phyloP scores from a whole-genome alignment of 164 flowering plant species.

The Magnolia changhungtana region DNA sequence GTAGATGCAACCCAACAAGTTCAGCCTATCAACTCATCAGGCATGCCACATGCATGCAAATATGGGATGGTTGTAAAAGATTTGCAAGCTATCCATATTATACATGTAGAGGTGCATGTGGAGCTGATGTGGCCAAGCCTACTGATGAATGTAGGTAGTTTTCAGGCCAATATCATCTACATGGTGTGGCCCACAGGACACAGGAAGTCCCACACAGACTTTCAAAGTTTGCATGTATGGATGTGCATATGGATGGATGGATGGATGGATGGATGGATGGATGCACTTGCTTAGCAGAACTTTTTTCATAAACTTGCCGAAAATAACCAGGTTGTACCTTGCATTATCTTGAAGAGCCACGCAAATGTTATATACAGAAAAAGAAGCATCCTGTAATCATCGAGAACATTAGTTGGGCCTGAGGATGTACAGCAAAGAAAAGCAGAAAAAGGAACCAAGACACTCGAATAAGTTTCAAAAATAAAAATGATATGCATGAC shows the following conservation, averaged over 20 bases:
- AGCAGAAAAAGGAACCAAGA: neutral
- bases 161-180: neutral
- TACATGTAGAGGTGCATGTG: too few relatives aligned
- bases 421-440: neutral
- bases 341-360: conserved; percentile 4
- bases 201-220: too few relatives aligned
- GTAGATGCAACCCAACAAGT: too few relatives aligned
- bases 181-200: neutral
- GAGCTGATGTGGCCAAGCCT: neutral
- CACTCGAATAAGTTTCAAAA: neutral
- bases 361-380: conserved; percentile 28
- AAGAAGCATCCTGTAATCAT: conserved; percentile 28
- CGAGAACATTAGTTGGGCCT: neutral
- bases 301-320: neutral
- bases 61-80: too few relatives aligned
- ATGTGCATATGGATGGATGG: too few relatives aligned
- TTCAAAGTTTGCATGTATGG: too few relatives aligned
- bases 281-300: too few relatives aligned
- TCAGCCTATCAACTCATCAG: too few relatives aligned
- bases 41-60: too few relatives aligned
- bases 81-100: too few relatives aligned
- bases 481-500: neutral
- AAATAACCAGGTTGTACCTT: neutral
- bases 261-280: too few relatives aligned
- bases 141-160: neutral